Conservation (phyloP, 768 basidiomycete species). For the Termitomyces sp. region DNA sequence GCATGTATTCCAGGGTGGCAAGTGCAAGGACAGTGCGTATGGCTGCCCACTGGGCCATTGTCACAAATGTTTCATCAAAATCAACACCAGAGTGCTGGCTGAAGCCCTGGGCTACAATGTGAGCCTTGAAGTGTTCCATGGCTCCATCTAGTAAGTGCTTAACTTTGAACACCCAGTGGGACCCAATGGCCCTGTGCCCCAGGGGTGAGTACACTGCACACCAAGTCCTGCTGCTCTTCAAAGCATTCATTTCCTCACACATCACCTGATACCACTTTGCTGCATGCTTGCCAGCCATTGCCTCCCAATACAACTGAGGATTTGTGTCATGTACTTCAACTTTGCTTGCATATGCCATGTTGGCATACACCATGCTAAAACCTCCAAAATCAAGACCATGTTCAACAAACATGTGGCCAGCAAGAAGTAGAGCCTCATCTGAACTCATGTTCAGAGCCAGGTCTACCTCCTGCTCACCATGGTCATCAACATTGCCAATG, state of each 20-base stretch:
- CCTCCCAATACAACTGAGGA: neutral
- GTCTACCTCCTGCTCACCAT: too few species aligned
- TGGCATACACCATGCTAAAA: neutral
- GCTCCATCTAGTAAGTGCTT: neutral
- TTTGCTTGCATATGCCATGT: neutral
- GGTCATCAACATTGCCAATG: too few species aligned
- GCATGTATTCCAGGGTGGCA: too few species aligned
- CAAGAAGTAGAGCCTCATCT: neutral
- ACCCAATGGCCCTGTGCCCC: neutral
- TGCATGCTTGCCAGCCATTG: neutral
- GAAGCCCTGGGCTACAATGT: neutral
- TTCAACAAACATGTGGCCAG: neutral
- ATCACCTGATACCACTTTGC: neutral
- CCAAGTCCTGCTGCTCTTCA: neutral
- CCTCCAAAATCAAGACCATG: neutral
- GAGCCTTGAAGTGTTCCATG: neutral
- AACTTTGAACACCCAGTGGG: neutral
- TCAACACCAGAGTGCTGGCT: neutral
- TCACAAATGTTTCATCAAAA: too few species aligned
- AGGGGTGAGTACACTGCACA: neutral
- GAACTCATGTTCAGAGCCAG: too few species aligned
- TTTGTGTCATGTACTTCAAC: neutral
- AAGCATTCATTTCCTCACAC: neutral
- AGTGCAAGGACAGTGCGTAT: too few species aligned
- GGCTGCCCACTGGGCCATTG: too few species aligned